phyloP scores from a whole-genome alignment of 2,329 filamentous ascomycete species.

The Neonectria punicea region DNA sequence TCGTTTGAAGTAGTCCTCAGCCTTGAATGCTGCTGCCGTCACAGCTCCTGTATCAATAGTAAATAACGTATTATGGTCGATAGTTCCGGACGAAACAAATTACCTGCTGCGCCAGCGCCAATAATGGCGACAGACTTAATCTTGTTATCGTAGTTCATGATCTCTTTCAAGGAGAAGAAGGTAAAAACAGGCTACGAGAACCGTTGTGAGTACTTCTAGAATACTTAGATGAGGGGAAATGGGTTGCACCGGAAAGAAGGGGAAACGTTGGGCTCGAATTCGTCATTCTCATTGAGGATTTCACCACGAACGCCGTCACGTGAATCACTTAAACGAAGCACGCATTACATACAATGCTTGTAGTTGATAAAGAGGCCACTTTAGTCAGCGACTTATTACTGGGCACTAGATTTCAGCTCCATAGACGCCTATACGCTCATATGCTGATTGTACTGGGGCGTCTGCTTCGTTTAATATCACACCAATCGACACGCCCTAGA shows the following conservation, averaged over 20 bases:
- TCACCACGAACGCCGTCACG: neutral
- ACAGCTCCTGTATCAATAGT: slow-evolving; percentile 51
- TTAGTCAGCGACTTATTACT: neutral
- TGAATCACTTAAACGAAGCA: neutral
- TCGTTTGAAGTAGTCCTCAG: slow-evolving; percentile 55
- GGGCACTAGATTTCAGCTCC: neutral
- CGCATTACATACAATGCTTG: neutral
- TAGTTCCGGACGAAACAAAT: neutral
- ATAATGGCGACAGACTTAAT: slow-evolving; percentile 37
- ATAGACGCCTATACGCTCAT: neutral
- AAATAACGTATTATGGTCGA: accelerated
- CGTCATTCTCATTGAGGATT: neutral
- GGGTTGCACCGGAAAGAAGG: neutral
- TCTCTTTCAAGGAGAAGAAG: neutral
- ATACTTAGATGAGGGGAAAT: neutral
- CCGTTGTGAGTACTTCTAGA: neutral
- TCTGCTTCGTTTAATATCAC: too few species aligned
- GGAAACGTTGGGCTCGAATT: neutral
- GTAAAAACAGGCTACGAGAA: neutral
- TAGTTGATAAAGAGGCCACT: neutral
- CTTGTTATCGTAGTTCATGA: neutral
- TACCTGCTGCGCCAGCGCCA: slow-evolving; percentile 39
- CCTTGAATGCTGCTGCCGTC: slow-evolving; percentile 58
- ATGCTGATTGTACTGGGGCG: neutral
- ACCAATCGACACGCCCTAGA: neutral